A percentile compares a stretch with the other conserved stretches of the same genome.
These are phyloP conservation scores for Trichoderma lentiforme DNA, from an alignment of 2,329 filamentous ascomycete species.

Conservation along the genomic window DNA sequence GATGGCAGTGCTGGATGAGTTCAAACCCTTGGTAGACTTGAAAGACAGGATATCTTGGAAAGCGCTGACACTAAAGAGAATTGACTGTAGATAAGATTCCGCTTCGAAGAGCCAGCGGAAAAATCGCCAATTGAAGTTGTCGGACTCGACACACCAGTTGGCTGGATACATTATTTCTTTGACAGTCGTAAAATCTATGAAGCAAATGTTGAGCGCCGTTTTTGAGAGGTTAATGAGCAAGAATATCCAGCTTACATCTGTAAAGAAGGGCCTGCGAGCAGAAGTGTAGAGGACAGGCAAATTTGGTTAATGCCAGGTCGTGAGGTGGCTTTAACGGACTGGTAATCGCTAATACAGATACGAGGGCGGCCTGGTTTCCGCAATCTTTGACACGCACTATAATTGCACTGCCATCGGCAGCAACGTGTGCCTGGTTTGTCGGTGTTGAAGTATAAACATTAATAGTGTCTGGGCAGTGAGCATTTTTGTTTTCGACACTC, in stretches of 20 bases:
- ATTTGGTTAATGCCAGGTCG: background rate
- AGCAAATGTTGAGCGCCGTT: background rate
- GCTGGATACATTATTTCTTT: background rate
- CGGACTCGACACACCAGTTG: background rate
- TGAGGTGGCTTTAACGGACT: background rate
- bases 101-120: background rate
- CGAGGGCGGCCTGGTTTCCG: background rate
- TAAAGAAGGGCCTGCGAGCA: background rate
- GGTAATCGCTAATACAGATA: background rate
- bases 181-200: background rate
- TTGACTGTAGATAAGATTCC: background rate
- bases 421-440: background rate
- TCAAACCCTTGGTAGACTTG: background rate
- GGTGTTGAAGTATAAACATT: too few relatives aligned
- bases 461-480: too few relatives aligned
- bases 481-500: too few relatives aligned
- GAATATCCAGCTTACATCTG: background rate
- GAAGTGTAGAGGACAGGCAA: background rate
- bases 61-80: background rate
- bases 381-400: background rate
- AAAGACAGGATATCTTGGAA: background rate
- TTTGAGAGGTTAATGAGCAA: background rate
- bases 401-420: background rate
- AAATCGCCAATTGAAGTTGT: background rate
- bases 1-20: background rate